Evolutionary conservation across 2,329 filamentous ascomycete species (phyloP).

Genomic region (Fusarium torulosum): DNA sequence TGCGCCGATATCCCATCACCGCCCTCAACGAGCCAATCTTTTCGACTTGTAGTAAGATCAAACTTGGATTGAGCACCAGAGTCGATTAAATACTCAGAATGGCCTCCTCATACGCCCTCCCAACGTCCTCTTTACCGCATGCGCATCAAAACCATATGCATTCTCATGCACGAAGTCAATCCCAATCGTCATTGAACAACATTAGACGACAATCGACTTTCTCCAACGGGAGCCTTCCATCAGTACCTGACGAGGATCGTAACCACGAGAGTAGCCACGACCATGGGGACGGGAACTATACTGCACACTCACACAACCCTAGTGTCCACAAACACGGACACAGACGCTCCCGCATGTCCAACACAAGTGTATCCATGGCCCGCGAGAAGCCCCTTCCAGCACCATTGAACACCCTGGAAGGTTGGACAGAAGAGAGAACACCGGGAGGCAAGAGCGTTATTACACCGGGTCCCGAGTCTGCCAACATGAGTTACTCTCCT

Average conservation of each 20-base stretch:
- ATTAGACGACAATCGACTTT: slow-evolving; percentile 51
- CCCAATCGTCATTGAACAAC: slow-evolving; percentile 57
- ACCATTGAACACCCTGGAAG: slow-evolving; percentile 53
- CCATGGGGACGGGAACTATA: slow-evolving; percentile 40
- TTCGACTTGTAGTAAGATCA: background rate
- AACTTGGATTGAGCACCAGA: slow-evolving; percentile 19
- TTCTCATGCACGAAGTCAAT: slow-evolving; percentile 56
- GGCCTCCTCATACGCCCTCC: slow-evolving; percentile 67
- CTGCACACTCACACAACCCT: slow-evolving; percentile 44
- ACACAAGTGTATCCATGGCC: slow-evolving; percentile 45
- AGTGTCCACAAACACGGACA: slow-evolving; percentile 49
- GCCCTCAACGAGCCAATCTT: slow-evolving; percentile 12
- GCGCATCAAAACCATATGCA: slow-evolving; percentile 60
- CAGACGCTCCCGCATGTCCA: slow-evolving; percentile 50
- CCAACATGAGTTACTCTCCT: slow-evolving; percentile 48
- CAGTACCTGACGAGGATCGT: slow-evolving; percentile 52
- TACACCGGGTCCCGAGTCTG: slow-evolving; percentile 50
- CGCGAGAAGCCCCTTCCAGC: slow-evolving; percentile 52
- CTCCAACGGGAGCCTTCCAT: slow-evolving; percentile 51
- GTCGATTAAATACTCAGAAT: slow-evolving; percentile 50
- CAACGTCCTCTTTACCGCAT: slow-evolving; percentile 64
- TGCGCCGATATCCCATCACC: slow-evolving; percentile 41
- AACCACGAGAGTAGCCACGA: slow-evolving; percentile 45
- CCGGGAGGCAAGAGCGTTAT: slow-evolving; percentile 58
- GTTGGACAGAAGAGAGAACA: slow-evolving; percentile 58